phyloP scores from a whole-genome alignment of 495 filamentous ascomycete genomes.

The Penicillium chermesinum region DNA sequence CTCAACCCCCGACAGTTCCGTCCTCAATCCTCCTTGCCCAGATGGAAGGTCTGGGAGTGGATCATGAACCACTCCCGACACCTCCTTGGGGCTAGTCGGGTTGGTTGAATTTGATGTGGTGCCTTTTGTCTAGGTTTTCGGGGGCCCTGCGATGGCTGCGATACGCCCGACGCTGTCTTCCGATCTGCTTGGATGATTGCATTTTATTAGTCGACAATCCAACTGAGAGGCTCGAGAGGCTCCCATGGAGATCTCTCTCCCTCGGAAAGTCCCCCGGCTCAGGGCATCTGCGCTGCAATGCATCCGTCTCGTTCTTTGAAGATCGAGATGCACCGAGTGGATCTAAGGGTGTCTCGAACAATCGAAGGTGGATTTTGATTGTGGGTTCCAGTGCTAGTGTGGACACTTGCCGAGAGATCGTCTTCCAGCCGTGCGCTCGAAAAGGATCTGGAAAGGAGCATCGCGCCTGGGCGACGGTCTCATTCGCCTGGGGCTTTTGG shows the following conservation, averaged over 20 bases:
- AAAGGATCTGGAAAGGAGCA: constrained; percentile 1
- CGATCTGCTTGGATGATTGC: neutral
- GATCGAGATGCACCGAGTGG: constrained; percentile 4
- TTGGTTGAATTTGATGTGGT: neutral
- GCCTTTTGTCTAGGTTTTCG: neutral
- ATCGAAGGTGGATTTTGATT: neutral
- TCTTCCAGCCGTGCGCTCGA: constrained; percentile 5
- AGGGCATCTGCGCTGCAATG: neutral
- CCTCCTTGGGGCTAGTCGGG: neutral
- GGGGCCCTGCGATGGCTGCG: neutral
- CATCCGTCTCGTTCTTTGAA: constrained; percentile 5
- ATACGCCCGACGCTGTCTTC: neutral
- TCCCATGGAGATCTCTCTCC: neutral
- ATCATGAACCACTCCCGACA: constrained; percentile 1
- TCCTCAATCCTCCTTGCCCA: constrained; percentile 10
- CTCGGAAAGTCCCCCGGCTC: neutral
- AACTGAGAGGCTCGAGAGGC: neutral
- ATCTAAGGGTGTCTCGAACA: constrained; percentile 7
- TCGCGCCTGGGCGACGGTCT: constrained; percentile 9
- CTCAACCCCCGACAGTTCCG: constrained; percentile 19
- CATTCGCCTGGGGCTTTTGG: constrained; percentile 8
- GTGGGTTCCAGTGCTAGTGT: constrained; percentile 1
- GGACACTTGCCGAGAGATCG: constrained; percentile 12
- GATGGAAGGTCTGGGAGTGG: constrained; percentile 3
- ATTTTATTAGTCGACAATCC: neutral